These are phyloP conservation scores for Neohortaea acidophila DNA, from an alignment of 495 filamentous ascomycete species.

Conservation along the genomic window DNA sequence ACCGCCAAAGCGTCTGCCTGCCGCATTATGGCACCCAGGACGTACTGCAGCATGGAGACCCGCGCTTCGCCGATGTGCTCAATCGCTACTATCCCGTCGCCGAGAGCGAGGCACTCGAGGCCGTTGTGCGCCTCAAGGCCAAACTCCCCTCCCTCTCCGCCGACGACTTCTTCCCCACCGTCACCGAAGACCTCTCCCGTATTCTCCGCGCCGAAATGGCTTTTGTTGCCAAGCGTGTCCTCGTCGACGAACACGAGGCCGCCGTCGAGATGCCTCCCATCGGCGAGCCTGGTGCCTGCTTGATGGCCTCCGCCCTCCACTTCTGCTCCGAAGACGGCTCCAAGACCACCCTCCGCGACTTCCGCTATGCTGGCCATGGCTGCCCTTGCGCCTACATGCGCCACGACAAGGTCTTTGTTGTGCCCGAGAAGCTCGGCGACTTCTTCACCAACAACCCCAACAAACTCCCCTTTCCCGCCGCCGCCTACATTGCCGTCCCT, in stretches of 20 bases:
- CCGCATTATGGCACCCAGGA: constrained; percentile 8
- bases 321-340: constrained; percentile 49
- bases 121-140: constrained; percentile 47
- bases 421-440: constrained; percentile 46
- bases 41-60: constrained; percentile 26
- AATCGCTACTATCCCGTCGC: constrained; percentile 33
- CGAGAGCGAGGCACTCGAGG: constrained; percentile 49
- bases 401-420: constrained; percentile 58
- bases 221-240: constrained; percentile 53
- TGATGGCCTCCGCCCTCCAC: constrained; percentile 48
- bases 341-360: constrained; percentile 37
- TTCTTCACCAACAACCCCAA: constrained; percentile 48
- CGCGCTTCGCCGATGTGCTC: constrained; percentile 34
- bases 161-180: constrained; percentile 49
- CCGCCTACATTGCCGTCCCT: constrained; percentile 60
- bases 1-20: constrained; percentile 12
- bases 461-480: constrained; percentile 42
- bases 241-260: constrained; percentile 41
- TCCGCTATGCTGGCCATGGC: constrained; percentile 49
- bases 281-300: constrained; percentile 42
- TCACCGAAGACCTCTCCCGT: constrained; percentile 51
- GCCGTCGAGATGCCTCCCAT: constrained; percentile 44
- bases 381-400: constrained; percentile 55
- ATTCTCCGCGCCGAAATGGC: constrained; percentile 54
- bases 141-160: constrained; percentile 38